Evolutionary conservation across 768 basidiomycete genomes (phyloP).

Genomic region (Neoboletus subvelutipes): DNA sequence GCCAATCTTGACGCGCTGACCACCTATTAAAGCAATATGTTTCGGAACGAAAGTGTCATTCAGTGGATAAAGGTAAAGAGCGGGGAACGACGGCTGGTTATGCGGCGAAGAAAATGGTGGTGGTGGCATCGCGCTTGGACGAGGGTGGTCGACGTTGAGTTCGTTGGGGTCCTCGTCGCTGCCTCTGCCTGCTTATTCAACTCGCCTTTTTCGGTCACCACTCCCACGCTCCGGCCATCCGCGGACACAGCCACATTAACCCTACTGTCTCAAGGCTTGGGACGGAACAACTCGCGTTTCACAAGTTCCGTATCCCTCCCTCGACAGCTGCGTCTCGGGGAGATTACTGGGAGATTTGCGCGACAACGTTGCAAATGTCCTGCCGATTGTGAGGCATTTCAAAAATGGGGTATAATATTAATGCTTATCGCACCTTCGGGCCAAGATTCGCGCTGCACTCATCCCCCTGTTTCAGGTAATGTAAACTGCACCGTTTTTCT

Average conservation of each 20-base stretch:
- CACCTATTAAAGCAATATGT: conserved; percentile 73
- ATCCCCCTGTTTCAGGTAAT: not conserved
- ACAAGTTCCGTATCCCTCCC: not conserved
- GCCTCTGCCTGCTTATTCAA: conserved; percentile 16
- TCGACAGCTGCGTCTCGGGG: not conserved
- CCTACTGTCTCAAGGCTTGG: not conserved
- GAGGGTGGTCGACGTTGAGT: conserved; percentile 19
- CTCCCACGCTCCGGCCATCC: conserved; percentile 15
- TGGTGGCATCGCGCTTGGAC: conserved; percentile 33
- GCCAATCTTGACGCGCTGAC: conserved; percentile 85
- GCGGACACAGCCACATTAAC: not conserved
- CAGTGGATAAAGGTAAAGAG: conserved; percentile 80
- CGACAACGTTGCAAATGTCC: not conserved
- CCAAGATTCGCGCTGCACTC: not conserved
- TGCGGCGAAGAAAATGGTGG: conserved; percentile 34
- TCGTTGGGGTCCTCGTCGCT: conserved; percentile 13
- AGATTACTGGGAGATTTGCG: not conserved
- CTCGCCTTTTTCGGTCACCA: not conserved
- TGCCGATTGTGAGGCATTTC: not conserved
- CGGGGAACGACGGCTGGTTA: conserved; percentile 33
- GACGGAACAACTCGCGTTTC: not conserved
- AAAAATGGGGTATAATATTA: not conserved
- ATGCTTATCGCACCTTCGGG: not conserved
- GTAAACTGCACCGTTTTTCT: not conserved
- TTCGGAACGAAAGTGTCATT: conserved; percentile 95